Evolutionary conservation across 2,329 filamentous ascomycete species (phyloP), one percentile per base, ranked within the genome.

Genomic region (Phoma sp.): DNA sequence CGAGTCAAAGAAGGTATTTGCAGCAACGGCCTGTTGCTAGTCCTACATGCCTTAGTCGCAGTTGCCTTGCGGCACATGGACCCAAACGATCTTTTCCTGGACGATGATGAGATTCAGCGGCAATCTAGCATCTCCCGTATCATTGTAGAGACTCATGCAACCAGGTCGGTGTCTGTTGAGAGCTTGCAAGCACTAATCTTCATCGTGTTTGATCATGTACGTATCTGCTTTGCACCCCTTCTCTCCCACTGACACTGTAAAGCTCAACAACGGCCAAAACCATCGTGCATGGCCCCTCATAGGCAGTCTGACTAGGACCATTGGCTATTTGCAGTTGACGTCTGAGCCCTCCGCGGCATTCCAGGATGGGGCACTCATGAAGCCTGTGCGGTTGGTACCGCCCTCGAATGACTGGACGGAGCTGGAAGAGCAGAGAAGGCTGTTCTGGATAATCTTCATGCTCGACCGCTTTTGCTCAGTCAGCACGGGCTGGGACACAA

Each of bases 391-490:
- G 10, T 50, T 69, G 3, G 55, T 72, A 7, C 61, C 57, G 24
- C 65, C 68, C 8, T 65, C 67, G 0, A 57, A 57, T 19, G 70
- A 72, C 31, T 73, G 70, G 68, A 72, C 70, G 1, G 65, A 68
- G 36, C 49, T 72, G 2, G 71, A 73, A 61, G 71, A 73, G 51
- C 61, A 69, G 4, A 57, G 71, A 31, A 57, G 71, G 43, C 39
- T 73, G 0, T 73, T 73, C 25, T 73, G 70, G 70, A 60, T 73
- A 15, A 65, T 73, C 7, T 73, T 73, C 25, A 50, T 72, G 35
- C 62, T 73, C n/a, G 71, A 73, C 44, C 63, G 70, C 3, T 72
- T 71, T 33, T 73, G 71, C 39, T 72, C 69, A 0, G 67, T 69
- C 9, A 65, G 64, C 4, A 72, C 70, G 7, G 71, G 71, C 5